Percentiles rank a stretch among this genome's conserved stretches.
These are phyloP conservation scores for Moesziomyces parantarcticus DNA, from an alignment of 1,284 basidiomycete species.

Conservation along the genomic window DNA sequence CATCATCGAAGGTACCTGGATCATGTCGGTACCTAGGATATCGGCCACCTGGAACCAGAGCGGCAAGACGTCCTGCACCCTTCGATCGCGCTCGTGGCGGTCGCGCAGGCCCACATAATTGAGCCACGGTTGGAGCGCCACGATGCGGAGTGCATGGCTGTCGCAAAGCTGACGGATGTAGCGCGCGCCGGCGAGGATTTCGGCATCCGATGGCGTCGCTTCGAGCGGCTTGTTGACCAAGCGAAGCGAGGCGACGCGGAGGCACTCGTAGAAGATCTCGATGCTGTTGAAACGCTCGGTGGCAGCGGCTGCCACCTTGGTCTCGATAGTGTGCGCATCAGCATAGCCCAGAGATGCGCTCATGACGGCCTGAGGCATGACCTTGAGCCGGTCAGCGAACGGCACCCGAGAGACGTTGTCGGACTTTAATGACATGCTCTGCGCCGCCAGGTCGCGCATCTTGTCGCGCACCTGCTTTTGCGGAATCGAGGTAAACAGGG, in stretches of 20 bases:
- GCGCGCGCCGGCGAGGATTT: conserved; percentile 2
- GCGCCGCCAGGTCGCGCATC: conserved; percentile 8
- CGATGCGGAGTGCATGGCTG: conserved; percentile 6
- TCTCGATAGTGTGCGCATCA: conserved; percentile 7
- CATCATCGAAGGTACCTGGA: conserved; percentile 25
- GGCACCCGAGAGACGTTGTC: not conserved
- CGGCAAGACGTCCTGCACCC: conserved; percentile 5
- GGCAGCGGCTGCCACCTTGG: conserved; percentile 9
- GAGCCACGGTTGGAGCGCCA: conserved; percentile 12
- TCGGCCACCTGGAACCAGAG: conserved; percentile 19
- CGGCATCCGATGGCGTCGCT: conserved; percentile 4
- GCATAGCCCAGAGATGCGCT: conserved; percentile 13
- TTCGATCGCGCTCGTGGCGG: conserved; percentile 9
- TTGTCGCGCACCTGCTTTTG: conserved; percentile 11
- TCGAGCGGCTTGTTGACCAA: conserved; percentile 5
- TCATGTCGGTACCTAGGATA: conserved; percentile 30
- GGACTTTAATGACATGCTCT: conserved; percentile 7
- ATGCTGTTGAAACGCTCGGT: conserved; percentile 5
- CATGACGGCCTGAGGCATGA: conserved; percentile 7
- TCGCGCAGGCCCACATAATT: conserved; percentile 8
- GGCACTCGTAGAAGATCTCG: conserved; percentile 25
- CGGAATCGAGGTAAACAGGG: conserved; percentile 9
- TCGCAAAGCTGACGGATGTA: conserved; percentile 11
- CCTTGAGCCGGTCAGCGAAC: conserved; percentile 4
- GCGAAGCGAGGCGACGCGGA: conserved; percentile 11